phyloP scores from a whole-genome alignment of 2,329 filamentous ascomycete species.

The Daldinia eschscholtzii region DNA sequence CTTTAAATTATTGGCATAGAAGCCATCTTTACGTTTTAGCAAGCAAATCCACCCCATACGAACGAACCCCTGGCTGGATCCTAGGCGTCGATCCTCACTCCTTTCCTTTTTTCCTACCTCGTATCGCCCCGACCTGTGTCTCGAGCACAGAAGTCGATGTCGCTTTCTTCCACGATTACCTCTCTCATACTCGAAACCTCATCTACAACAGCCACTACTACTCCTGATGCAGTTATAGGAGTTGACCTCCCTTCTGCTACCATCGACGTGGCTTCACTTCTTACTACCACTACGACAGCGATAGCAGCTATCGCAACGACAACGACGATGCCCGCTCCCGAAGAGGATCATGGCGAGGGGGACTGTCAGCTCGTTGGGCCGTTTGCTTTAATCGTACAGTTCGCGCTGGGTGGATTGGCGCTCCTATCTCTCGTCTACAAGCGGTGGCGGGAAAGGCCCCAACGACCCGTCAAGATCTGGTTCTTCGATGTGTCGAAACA shows the following conservation, averaged over 20 bases:
- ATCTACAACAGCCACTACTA: conserved; percentile 38
- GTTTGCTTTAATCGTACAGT: conserved; percentile 92
- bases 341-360: conserved; percentile 64
- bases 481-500: conserved; percentile 98
- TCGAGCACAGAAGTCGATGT: conserved; percentile 43
- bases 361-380: conserved; percentile 90
- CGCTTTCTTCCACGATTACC: conserved; percentile 44
- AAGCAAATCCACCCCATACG: conserved; percentile 10
- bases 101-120: conserved; percentile 26
- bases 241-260: conserved; percentile 40
- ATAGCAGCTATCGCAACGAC: conserved; percentile 43
- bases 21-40: background rate
- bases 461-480: conserved; percentile 95
- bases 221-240: conserved; percentile 44
- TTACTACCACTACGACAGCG: conserved; percentile 46
- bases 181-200: conserved; percentile 40
- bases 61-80: conserved; percentile 41
- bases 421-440: conserved; percentile 92
- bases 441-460: conserved; percentile 90
- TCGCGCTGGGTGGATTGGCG: conserved; percentile 84
- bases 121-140: conserved; percentile 16
- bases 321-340: conserved; percentile 35
- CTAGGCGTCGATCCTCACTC: conserved; percentile 41
- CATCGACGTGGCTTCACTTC: conserved; percentile 42
- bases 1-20: conserved; percentile 21